phyloP scores from a whole-genome alignment of 805 yeast species.

The Kuraishia ogatae region DNA sequence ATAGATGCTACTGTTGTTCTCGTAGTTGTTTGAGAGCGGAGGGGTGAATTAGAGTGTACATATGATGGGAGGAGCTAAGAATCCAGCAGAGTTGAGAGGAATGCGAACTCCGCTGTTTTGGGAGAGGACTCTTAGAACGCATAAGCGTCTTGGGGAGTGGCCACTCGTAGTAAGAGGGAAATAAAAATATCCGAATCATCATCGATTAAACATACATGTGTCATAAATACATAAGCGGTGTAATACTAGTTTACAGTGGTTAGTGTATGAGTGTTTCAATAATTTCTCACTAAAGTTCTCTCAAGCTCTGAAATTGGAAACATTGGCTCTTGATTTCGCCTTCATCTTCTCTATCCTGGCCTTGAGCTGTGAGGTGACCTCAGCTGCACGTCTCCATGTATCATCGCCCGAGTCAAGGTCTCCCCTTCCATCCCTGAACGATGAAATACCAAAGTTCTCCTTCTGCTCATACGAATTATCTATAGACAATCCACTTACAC shows the following conservation, averaged over 20 bases:
- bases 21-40: too few species aligned
- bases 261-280: too few species aligned
- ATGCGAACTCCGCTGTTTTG: too few species aligned
- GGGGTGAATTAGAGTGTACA: too few species aligned
- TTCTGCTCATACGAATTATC: conserved; percentile 14
- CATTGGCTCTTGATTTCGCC: conserved; percentile 31
- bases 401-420: conserved; percentile 41
- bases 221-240: background rate
- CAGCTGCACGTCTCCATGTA: conserved; percentile 86
- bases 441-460: conserved; percentile 14
- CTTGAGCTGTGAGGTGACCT: conserved; percentile 76
- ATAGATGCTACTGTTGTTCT: too few species aligned
- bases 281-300: too few species aligned
- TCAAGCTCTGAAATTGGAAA: conserved; percentile 4
- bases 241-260: background rate
- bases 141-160: too few species aligned
- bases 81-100: too few species aligned
- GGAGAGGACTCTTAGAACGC: too few species aligned
- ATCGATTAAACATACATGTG: background rate
- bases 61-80: too few species aligned
- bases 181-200: background rate
- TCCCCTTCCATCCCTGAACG: conserved; percentile 12
- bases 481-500: conserved; percentile 25
- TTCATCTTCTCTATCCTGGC: conserved; percentile 88
- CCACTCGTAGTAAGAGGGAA: too few species aligned